Base-by-base conservation (phyloP, 306 rosid genomes). In the Corylus americana region DNA sequence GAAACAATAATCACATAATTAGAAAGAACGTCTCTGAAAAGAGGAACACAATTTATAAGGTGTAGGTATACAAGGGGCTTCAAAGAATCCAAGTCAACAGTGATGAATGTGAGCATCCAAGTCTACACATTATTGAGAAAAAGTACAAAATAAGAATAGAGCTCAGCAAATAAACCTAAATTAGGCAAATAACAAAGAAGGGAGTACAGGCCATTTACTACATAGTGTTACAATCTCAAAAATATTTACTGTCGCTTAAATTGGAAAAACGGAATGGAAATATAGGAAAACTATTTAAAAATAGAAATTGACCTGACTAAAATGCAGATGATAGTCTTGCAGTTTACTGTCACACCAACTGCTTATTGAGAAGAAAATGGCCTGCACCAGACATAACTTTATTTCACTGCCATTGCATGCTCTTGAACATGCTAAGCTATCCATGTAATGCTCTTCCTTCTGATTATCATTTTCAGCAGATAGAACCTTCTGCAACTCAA, bases 281-380 rank as follows among this genome's bases (percentile, higher is more conserved):
- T 17, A 74, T 66, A 69, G 27, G 70, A 81, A 57, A 48, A 37
- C 25, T 16, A 42, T 25, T 37, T 22, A 69, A 68, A 29, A 83
- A 81, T 44, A 53, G 73, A 68, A 73, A 73, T 13, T 74, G 64
- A 88, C 92, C 92, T 86, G 81, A 75, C 83, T 63, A 64, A 86
- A 88, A 67, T 88, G 85, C 47, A 84, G 86, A 79, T 88, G 92
- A 75, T 88, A 88, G 72, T 86, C 92, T 74, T 82, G 85, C 76
- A 88, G 82, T 76, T 88, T 82, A 68, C 80, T 48, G 78, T 77
- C 86, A 58, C 86, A 81, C 90, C 88, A 86, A 74, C 73, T 82
- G 83, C 92, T 86, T 58, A 88, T 79, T 8, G 83, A 82, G 84
- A 84, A 86, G 78, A 81, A 79, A 69, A 84, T 71, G 74, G 92